Evolutionary conservation across 1,284 basidiomycete species (phyloP).

Genomic region (Ustilago bromivora): DNA sequence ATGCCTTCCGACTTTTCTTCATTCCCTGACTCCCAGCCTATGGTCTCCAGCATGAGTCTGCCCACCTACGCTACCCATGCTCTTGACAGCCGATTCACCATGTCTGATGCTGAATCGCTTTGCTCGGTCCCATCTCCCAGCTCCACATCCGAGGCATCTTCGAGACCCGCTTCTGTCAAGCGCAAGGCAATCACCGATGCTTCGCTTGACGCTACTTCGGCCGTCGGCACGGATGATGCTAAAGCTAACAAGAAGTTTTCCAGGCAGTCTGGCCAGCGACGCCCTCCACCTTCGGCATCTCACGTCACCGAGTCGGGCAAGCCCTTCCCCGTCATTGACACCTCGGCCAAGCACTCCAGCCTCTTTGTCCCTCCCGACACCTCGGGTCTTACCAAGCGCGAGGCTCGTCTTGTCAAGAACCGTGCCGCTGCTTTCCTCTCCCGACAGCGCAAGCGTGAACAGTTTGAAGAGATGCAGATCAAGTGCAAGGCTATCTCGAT

Average conservation of each 20-base stretch:
- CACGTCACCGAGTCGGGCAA: constrained; percentile 66
- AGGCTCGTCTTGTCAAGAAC: constrained; percentile 90
- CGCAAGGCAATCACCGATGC: constrained; percentile 28
- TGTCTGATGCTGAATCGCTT: constrained; percentile 39
- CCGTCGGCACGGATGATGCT: constrained; percentile 11
- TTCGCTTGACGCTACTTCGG: constrained; percentile 17
- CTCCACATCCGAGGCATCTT: constrained; percentile 32
- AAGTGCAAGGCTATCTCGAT: constrained; percentile 72
- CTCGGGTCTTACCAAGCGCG: constrained; percentile 85
- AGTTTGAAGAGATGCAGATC: constrained; percentile 89
- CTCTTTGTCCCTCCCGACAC: constrained; percentile 86
- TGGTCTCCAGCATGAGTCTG: constrained; percentile 41
- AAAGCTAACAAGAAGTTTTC: constrained; percentile 29
- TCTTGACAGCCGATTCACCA: constrained; percentile 32
- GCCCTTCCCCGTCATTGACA: constrained; percentile 69
- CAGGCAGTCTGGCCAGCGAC: constrained; percentile 34
- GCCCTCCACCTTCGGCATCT: constrained; percentile 64
- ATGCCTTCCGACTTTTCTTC: constrained; percentile 14
- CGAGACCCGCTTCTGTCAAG: constrained; percentile 30
- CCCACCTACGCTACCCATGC: constrained; percentile 33
- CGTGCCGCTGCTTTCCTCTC: constrained; percentile 89
- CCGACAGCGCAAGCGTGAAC: constrained; percentile 88
- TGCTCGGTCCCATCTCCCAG: constrained; percentile 34
- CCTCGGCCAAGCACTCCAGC: constrained; percentile 67
- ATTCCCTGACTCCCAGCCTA: constrained; percentile 29